phyloP scores from a whole-genome alignment of 352 stramenopile genomes.

The Thalassiosira hispida region DNA sequence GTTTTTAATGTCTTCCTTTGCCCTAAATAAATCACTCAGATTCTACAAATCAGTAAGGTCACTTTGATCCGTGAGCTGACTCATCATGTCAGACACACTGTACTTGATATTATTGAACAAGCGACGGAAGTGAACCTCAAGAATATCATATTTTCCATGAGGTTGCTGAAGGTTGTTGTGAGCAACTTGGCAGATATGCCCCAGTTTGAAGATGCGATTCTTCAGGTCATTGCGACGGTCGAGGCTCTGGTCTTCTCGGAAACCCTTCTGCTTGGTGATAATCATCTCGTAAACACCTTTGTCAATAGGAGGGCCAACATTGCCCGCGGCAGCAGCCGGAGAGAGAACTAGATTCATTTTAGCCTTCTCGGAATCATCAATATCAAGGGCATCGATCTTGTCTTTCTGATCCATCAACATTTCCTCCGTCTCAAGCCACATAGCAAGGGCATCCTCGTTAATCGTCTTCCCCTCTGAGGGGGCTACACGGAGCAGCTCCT shows the following conservation, averaged over 20 bases:
- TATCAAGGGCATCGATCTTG: slow-evolving; percentile 70
- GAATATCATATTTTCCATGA: slow-evolving; percentile 74
- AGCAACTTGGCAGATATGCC: slow-evolving; percentile 78
- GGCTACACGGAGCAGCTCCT: slow-evolving; percentile 68
- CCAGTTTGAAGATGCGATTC: slow-evolving; percentile 79
- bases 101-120: slow-evolving; percentile 86
- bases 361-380: slow-evolving; percentile 76
- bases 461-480: slow-evolving; percentile 63
- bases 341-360: slow-evolving; percentile 71
- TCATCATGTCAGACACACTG: slow-evolving; percentile 86
- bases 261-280: slow-evolving; percentile 83
- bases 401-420: slow-evolving; percentile 62
- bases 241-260: slow-evolving; percentile 71
- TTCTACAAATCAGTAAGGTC: slow-evolving; percentile 81
- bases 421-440: slow-evolving; percentile 81
- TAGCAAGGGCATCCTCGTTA: slow-evolving; percentile 68
- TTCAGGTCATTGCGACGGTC: slow-evolving; percentile 83
- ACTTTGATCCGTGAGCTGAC: slow-evolving; percentile 81
- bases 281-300: slow-evolving; percentile 86
- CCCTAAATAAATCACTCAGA: neutral
- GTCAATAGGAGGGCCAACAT: slow-evolving; percentile 71
- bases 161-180: slow-evolving; percentile 86
- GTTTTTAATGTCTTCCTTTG: no score
- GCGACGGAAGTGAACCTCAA: slow-evolving; percentile 80
- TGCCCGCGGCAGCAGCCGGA: slow-evolving; percentile 45